Base-by-base conservation (phyloP, 805 yeast species). In the Wickerhamiella spandovensis region DNA sequence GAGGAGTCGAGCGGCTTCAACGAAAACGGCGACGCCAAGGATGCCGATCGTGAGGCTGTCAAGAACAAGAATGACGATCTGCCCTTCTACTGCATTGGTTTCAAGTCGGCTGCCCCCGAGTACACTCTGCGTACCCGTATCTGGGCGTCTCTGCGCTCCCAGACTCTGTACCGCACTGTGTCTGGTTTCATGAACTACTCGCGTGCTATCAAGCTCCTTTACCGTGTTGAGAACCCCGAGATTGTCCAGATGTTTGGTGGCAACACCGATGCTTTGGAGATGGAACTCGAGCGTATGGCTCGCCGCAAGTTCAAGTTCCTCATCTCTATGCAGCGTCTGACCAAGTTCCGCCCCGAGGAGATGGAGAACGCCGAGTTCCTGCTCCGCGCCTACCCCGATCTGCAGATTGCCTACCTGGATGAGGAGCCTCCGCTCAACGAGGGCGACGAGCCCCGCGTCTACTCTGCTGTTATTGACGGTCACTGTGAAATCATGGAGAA, bases 171-270 rank as follows among this genome's bases (percentile, higher is more conserved):
- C 73, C 82, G 98, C 69, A 92, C 98, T 46, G 90, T 90, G 48
- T 85, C 96, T 50, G 98, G 98, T 63, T 92, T 90, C 73, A 90
- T 90, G 98, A 92, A 90, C 72, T 90, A 90, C 67, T 84, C 96
- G 28, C 82, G 96, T 68, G 97, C 98, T 28, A 87, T 90, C 63
- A 92, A 89, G 69, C 72, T 90, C 61, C 74, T 90, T 53, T 88
- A 87, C 73, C 83, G 95, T 71, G 95, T 92, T 61, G 97, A 92
- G 69, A 85, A 86, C 67, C 95, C 95, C 44, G 95, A 85, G 67
- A 81, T 87, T 66, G 95, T 89, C 54, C 97, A 92, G 74, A 87
- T 89, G 88, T 90, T 89, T 66, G 97, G 97, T 60, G 97, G 97
- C 61, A 94, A 90, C 67, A 95, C 97, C 53, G 97, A 90, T 72